Conservation (phyloP, 306 rosid genomes). For the Sophora flavescens region DNA sequence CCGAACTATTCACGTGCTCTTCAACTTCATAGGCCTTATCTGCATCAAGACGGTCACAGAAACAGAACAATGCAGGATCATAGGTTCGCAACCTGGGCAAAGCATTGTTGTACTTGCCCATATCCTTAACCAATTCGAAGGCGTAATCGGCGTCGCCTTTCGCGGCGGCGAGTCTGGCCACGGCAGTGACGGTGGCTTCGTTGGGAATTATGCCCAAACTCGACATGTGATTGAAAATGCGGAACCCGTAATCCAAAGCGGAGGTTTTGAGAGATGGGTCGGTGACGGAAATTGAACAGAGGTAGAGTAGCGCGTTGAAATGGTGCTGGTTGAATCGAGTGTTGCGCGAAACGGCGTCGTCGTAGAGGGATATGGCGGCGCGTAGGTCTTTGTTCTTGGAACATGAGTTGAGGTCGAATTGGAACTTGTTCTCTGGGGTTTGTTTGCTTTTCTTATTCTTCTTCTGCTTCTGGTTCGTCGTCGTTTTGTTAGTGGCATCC, state of each 20-base stretch:
- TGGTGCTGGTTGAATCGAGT: slow-evolving; percentile 67
- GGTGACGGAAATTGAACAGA: slow-evolving; percentile 69
- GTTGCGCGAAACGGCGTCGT: slow-evolving; percentile 52
- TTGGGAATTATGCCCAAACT: slow-evolving; percentile 58
- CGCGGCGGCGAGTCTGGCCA: slow-evolving; percentile 77
- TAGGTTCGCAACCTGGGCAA: slow-evolving; percentile 74
- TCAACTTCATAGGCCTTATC: slow-evolving; percentile 87
- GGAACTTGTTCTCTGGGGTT: slow-evolving; percentile 68
- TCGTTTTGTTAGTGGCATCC: slow-evolving; percentile 44
- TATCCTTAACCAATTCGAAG: slow-evolving; percentile 64
- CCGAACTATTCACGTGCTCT: slow-evolving; percentile 59
- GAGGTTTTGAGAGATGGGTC: slow-evolving; percentile 55
- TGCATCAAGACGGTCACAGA: slow-evolving; percentile 67
- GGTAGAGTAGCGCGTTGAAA: slow-evolving; percentile 87
- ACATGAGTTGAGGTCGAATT: slow-evolving; percentile 67
- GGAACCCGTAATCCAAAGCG: slow-evolving; percentile 69
- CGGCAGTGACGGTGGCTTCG: slow-evolving; percentile 83
- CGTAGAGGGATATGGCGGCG: slow-evolving; percentile 65
- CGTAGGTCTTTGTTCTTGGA: slow-evolving; percentile 69
- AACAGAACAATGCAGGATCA: slow-evolving; percentile 76
- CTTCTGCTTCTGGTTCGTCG: slow-evolving; percentile 48
- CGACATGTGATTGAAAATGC: slow-evolving; percentile 66
- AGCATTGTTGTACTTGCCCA: slow-evolving; percentile 52
- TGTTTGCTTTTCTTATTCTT: slow-evolving; percentile 57
- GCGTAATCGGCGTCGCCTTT: slow-evolving; percentile 71